phyloP scores from a whole-genome alignment of 2,329 filamentous ascomycete genomes.

The Colletotrichum spinosum region DNA sequence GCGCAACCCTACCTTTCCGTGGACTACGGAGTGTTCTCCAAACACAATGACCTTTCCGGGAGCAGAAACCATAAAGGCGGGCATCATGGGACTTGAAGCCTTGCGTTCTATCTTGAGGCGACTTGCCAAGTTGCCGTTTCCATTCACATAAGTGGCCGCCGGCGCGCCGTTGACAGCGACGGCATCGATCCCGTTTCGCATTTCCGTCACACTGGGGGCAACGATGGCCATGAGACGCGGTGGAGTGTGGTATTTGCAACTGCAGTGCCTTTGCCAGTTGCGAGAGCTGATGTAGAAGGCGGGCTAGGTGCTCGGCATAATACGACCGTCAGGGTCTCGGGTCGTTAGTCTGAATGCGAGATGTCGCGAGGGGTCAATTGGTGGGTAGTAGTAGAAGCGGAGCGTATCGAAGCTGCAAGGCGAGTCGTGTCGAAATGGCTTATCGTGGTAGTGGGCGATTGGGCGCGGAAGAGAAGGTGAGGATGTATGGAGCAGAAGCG shows the following conservation, averaged over 20 bases:
- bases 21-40: slow-evolving; percentile 97
- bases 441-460: not conserved
- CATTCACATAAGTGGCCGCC: slow-evolving; percentile 47
- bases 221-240: slow-evolving; percentile 41
- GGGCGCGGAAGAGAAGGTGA: slow-evolving; percentile 3
- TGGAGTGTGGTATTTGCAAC: slow-evolving; percentile 31
- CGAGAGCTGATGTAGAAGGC: slow-evolving; percentile 8
- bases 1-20: slow-evolving; percentile 79
- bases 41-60: slow-evolving; percentile 99
- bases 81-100: slow-evolving; percentile 76
- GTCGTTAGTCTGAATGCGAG: not conserved
- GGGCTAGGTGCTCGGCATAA: slow-evolving; percentile 7
- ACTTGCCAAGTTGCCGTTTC: slow-evolving; percentile 48
- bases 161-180: slow-evolving; percentile 40
- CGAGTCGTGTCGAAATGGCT: slow-evolving; percentile 10
- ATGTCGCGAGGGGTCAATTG: slow-evolving; percentile 33
- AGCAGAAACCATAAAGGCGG: slow-evolving; percentile 96
- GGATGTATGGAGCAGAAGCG: slow-evolving; percentile 2
- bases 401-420: slow-evolving; percentile 25
- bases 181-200: slow-evolving; percentile 45
- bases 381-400: slow-evolving; percentile 24
- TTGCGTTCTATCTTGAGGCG: slow-evolving; percentile 63
- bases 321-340: slow-evolving; percentile 18
- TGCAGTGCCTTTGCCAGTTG: slow-evolving; percentile 33
- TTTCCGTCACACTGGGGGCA: slow-evolving; percentile 40